Percentiles rank a stretch among this genome's conserved stretches.
phyloP scores from a whole-genome alignment of 345 rosid species.

The Brassica cretica region DNA sequence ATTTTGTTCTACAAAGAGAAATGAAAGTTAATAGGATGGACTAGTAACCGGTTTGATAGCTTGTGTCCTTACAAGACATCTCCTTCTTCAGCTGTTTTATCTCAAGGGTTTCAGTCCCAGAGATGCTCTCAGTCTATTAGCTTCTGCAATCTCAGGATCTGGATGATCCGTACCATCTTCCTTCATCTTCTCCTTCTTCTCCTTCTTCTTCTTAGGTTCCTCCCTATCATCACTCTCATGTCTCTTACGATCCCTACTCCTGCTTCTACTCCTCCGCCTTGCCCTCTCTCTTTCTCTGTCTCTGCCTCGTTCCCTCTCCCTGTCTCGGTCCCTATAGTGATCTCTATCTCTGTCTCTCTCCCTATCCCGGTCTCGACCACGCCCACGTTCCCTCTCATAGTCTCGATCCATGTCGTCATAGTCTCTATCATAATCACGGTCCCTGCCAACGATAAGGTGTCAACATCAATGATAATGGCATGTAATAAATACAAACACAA shows the following conservation, averaged over 20 bases:
- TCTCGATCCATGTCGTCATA: slow-evolving; percentile 63
- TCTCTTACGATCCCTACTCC: slow-evolving; percentile 81
- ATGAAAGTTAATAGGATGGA: not conserved
- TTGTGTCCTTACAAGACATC: too few species aligned
- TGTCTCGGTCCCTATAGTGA: slow-evolving; percentile 67
- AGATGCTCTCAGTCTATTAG: slow-evolving; percentile 73
- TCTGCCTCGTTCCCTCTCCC: slow-evolving; percentile 73
- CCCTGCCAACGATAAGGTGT: slow-evolving; percentile 43
- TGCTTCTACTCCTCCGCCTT: slow-evolving; percentile 62
- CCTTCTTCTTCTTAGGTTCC: slow-evolving; percentile 72
- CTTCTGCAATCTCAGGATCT: slow-evolving; percentile 92
- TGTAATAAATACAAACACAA: not conserved
- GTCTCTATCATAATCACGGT: slow-evolving; percentile 54
- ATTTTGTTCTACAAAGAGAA: not conserved
- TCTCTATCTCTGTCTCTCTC: slow-evolving; percentile 76
- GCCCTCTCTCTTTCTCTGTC: slow-evolving; percentile 77
- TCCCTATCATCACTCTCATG: slow-evolving; percentile 52
- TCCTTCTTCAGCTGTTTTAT: slow-evolving; percentile 4
- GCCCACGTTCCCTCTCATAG: slow-evolving; percentile 56
- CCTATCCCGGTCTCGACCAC: slow-evolving; percentile 53
- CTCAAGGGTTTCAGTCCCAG: slow-evolving; percentile 74
- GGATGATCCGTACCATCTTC: slow-evolving; percentile 86
- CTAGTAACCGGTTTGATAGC: not conserved
- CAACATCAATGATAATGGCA: slow-evolving; percentile 13
- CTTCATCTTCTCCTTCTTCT: slow-evolving; percentile 70